phyloP scores from a whole-genome alignment of 2,329 filamentous ascomycete species.

The Tolypocladium endophyticum region DNA sequence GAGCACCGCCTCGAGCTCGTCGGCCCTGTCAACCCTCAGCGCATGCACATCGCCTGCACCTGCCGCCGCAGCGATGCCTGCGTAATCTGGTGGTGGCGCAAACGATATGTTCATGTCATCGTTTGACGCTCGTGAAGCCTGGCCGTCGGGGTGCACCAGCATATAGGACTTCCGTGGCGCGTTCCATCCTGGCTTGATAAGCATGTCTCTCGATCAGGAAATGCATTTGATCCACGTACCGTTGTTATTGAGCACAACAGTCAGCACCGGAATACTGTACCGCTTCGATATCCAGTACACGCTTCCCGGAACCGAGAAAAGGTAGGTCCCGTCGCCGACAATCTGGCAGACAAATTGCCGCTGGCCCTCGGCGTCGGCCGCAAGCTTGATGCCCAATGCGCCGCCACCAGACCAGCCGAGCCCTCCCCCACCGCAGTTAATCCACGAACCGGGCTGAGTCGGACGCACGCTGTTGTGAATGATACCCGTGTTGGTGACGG shows the following conservation, averaged over 20 bases:
- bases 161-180: conserved; percentile 5
- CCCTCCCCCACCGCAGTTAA: conserved; percentile 67
- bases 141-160: conserved; percentile 4
- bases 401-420: conserved; percentile 67
- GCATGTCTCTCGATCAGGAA: neutral
- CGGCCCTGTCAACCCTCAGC: neutral
- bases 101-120: conserved; percentile 7
- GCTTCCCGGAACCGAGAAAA: conserved; percentile 35
- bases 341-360: conserved; percentile 34
- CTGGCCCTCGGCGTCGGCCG: conserved; percentile 29
- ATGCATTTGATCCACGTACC: conserved; percentile 12
- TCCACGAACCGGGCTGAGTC: conserved; percentile 56
- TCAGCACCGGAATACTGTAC: conserved; percentile 36
- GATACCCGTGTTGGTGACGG: conserved; percentile 56
- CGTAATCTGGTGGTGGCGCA: conserved; percentile 4
- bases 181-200: conserved; percentile 4
- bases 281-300: conserved; percentile 37
- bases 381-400: conserved; percentile 63
- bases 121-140: conserved; percentile 2
- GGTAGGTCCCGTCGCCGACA: conserved; percentile 38
- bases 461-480: conserved; percentile 59
- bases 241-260: conserved; percentile 38
- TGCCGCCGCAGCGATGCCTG: conserved; percentile 4
- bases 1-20: conserved; percentile 2
- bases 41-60: conserved; percentile 3